Base-by-base conservation (phyloP, 192 early-diverging fungal genomes). In the Pilaira anomala region DNA sequence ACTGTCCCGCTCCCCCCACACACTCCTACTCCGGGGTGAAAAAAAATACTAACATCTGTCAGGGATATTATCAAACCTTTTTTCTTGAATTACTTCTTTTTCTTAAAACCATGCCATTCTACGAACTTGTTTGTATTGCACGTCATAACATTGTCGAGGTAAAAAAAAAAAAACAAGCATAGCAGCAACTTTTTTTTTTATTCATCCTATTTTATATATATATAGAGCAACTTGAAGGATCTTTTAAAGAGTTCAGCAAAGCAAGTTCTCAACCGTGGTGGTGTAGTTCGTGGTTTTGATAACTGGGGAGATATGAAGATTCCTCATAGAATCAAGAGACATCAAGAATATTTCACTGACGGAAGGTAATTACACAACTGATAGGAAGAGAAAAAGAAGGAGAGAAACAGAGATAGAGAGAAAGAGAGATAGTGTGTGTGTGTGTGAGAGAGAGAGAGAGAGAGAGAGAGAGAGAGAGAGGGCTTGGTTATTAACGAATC, bases 311-410 rank as follows among this genome's bases (percentile, higher is more conserved):
- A 83, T 41, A 76, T 78, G 67, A 71, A 77, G 51, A 76, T 97
- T 33, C 92, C 92, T 30, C 90, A 93, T 71, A 83, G 93, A 48
- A 95, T 94, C 78, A 88, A 91, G 78, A 79, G 90, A 63, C 95
- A 95, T 69, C 93, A 94, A 78, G 85, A 88, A 76, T 86, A 87
- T 46, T 81, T 84, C 71, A 78, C 75, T 19, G 66, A 78, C 41
- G 89, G 89, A 67, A 77, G 81, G 83, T 86, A 81, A 29, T 30
- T 25, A 52, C 28, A 49, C 14, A 28, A 1, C 3, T 3, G 22
- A 50, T 3, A 29, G 14, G 16, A 7, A 30, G 46, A 13, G 28
- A 49, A 3, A 41, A 39, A 25, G 33, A 50, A 16, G 13, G 14
- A 13, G 12, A 30, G 46, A 13, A 49, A 49, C 0, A 41, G 19